These are phyloP conservation scores for Pseudocercospora macadamiae DNA, from an alignment of 2,329 filamentous ascomycete genomes.

Conservation along the genomic window DNA sequence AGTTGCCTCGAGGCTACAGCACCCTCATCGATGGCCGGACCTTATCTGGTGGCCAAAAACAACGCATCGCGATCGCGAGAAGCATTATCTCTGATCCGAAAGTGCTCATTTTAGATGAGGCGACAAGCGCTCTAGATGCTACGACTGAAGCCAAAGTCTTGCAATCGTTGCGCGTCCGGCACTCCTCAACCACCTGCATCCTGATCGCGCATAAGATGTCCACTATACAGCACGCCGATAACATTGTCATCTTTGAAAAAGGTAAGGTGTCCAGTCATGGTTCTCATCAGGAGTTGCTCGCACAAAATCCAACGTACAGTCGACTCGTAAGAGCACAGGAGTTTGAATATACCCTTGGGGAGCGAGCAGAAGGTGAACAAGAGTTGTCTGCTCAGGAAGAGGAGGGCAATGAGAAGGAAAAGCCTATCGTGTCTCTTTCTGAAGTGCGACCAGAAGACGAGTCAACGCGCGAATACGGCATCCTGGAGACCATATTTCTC, in stretches of 20 bases:
- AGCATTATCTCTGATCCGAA: conserved; percentile 45
- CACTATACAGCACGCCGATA: conserved; percentile 44
- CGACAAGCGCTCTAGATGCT: conserved; percentile 41
- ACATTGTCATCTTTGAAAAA: conserved; percentile 46
- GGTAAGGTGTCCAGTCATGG: conserved; percentile 45
- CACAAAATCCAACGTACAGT: conserved; percentile 11
- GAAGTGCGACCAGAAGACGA: too few relatives aligned
- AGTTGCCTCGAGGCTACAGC: conserved; percentile 54
- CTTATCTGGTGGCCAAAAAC: conserved; percentile 45
- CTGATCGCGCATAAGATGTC: conserved; percentile 47
- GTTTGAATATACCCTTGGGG: too few relatives aligned
- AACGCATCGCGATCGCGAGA: conserved; percentile 49
- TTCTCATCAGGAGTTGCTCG: conserved; percentile 36
- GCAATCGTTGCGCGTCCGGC: conserved; percentile 47
- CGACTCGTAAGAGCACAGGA: too few relatives aligned
- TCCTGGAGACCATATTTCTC: neutral
- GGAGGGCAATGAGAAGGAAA: too few relatives aligned
- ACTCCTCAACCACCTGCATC: conserved; percentile 43
- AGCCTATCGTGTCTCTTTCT: too few relatives aligned
- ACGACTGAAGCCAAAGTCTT: conserved; percentile 33
- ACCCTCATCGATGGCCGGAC: conserved; percentile 42
- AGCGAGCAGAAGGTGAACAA: too few relatives aligned
- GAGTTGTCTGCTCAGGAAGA: too few relatives aligned
- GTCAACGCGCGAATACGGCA: too few relatives aligned
- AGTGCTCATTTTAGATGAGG: conserved; percentile 48